Evolutionary conservation across 768 basidiomycete species (phyloP), one percentile per base, ranked within the genome.

Genomic region (Coprinopsis cinerea): DNA sequence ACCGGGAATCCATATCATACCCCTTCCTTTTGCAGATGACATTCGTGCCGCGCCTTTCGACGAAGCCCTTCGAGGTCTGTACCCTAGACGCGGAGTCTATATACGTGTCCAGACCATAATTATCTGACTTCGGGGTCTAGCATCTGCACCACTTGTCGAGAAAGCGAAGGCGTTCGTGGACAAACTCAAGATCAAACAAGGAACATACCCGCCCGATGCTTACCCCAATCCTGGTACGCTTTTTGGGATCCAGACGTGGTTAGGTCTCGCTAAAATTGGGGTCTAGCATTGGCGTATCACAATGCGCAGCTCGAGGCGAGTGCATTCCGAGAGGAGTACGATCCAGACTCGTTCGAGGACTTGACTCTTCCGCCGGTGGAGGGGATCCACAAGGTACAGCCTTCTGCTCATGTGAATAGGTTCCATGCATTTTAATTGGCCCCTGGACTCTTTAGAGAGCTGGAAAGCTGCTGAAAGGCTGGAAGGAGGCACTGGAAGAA

Each of bases 11-110:
- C 93, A 98, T 64, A 72, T 98, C 44, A 85, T 97, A 51, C 86
- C 87, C 14, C 64, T 97, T n/a, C 94, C 95, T 0, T 99, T 88
- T 62, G 87, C 89, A 3, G 96, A 99, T 61, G 96, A 99, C 58
- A 86, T 98, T 43, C 82, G 96, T 42, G 73, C 75, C 17, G 87
- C 88, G 4, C 83, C 87, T 1, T 66, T 92, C 10, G 78, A 83
- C 17, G 73, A 79, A 48, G 83, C 74, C 5, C 70, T 75, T 56
- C 74, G 76, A 73, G 85, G 92, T 82, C 66, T 53, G 15, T 40
- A 39, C 50, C 23, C 51, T 47, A 45, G 41, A 23, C 20, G 10
- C 35, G 37, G 24, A 28, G 37, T 28, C 15, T 17, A 25, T 34
- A 20, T 15, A 32, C 32, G 44, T 30, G 26, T 22, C 18, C 26